phyloP scores from a whole-genome alignment of 2,329 filamentous ascomycete species.

The Paecilomyces formosus region DNA sequence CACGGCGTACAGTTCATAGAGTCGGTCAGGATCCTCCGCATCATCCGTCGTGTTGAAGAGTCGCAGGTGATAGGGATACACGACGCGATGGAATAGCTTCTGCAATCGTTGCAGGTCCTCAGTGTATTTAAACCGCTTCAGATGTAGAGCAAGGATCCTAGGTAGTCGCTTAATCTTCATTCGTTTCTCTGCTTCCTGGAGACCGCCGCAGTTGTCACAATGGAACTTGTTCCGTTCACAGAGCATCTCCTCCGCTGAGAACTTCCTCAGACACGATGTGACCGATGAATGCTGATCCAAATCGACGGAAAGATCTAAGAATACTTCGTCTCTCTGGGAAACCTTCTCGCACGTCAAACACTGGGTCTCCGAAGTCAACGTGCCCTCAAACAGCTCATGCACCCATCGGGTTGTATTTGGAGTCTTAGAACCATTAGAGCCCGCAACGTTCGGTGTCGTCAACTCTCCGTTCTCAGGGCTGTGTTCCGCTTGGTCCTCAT shows the following conservation, averaged over 20 bases:
- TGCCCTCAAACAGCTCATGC: constrained; percentile 92
- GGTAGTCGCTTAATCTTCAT: constrained; percentile 98
- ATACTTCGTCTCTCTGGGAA: constrained; percentile 91
- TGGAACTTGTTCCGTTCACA: constrained; percentile 99
- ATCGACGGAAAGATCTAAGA: constrained; percentile 92
- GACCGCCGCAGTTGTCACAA: constrained; percentile 90
- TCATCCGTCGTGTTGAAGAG: constrained; percentile 98
- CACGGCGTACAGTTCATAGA: constrained; percentile 95
- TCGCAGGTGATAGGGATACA: constrained; percentile 92
- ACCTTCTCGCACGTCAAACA: constrained; percentile 94
- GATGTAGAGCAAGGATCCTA: constrained; percentile 80
- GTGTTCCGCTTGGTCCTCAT: constrained; percentile 38
- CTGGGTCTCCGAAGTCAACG: constrained; percentile 89
- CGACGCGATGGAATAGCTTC: constrained; percentile 93
- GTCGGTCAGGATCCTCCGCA: constrained; percentile 80
- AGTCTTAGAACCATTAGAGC: constrained; percentile 38
- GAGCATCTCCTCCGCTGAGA: constrained; percentile 96
- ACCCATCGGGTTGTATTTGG: constrained; percentile 79
- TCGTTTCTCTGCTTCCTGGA: constrained; percentile 96
- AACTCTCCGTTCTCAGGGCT: constrained; percentile 43
- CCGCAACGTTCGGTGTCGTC: constrained; percentile 21
- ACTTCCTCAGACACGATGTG: constrained; percentile 88
- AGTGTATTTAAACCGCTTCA: constrained; percentile 98
- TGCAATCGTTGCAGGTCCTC: constrained; percentile 89
- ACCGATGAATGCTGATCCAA: constrained; percentile 93